Percentiles rank a stretch among this genome's conserved stretches.
phyloP scores from a whole-genome alignment of 2,329 filamentous ascomycete species.

The Dryadomyces quercus-mongolicae region DNA sequence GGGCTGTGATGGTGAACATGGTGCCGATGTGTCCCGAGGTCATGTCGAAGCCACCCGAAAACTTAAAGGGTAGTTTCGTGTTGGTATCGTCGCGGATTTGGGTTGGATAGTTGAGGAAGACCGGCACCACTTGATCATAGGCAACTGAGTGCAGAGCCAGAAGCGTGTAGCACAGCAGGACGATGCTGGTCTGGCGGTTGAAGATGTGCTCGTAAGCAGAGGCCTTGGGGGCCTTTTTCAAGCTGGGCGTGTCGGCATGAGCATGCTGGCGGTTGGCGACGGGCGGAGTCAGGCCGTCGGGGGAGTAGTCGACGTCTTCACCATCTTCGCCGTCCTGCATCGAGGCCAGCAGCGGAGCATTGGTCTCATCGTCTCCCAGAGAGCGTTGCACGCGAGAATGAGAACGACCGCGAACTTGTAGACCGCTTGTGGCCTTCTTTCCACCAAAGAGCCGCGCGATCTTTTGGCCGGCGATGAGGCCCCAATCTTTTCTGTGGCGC shows the following conservation, averaged over 20 bases:
- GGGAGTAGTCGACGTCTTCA: conserved; percentile 8
- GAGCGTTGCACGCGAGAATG: conserved; percentile 15
- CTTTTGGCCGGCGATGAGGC: conserved; percentile 58
- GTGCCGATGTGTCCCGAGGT: conserved; percentile 66
- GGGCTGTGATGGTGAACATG: conserved; percentile 73
- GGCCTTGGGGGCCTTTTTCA: too few relatives aligned
- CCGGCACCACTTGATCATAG: conserved; percentile 78
- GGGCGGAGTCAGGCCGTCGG: not conserved
- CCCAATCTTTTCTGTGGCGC: conserved; percentile 59
- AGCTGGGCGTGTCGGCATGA: not conserved
- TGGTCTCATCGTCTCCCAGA: conserved; percentile 43
- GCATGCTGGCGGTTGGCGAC: not conserved
- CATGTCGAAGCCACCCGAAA: conserved; percentile 68
- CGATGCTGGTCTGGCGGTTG: conserved; percentile 19
- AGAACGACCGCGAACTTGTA: conserved; percentile 4
- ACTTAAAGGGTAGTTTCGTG: conserved; percentile 62
- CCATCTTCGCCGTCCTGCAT: conserved; percentile 15
- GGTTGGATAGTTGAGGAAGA: conserved; percentile 70
- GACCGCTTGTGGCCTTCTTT: conserved; percentile 4
- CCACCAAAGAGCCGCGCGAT: conserved; percentile 30
- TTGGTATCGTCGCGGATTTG: conserved; percentile 42
- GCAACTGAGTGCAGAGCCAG: conserved; percentile 73
- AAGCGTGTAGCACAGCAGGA: conserved; percentile 62
- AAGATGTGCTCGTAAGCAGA: conserved; percentile 15
- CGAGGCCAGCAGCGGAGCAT: conserved; percentile 38